Percentiles rank a stretch among this genome's conserved stretches.
These are phyloP conservation scores for Paraphoma sp. DNA, from an alignment of 2,329 filamentous ascomycete genomes.

Conservation along the genomic window DNA sequence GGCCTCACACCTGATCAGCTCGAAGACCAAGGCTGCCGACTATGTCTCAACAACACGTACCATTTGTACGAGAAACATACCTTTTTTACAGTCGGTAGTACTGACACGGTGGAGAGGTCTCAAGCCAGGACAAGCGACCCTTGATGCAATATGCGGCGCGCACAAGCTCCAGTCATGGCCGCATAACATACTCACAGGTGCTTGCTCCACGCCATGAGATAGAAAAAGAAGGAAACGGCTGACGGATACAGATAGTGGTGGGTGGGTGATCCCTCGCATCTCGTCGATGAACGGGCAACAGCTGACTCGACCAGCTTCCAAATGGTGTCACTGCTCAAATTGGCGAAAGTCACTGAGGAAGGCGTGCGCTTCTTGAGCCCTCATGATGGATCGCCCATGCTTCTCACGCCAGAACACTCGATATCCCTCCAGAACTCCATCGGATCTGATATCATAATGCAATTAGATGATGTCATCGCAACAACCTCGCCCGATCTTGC, in stretches of 20 bases:
- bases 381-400: conserved; percentile 94
- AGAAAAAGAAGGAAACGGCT: conserved; percentile 17
- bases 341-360: conserved; percentile 93
- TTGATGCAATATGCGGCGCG: conserved; percentile 87
- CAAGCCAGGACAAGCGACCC: conserved; percentile 88
- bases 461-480: conserved; percentile 96
- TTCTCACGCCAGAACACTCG: conserved; percentile 96
- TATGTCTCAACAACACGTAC: conserved; percentile 98
- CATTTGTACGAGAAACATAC: conserved; percentile 64
- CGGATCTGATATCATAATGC: conserved; percentile 99
- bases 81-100: not conserved
- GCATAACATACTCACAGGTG: conserved; percentile 85
- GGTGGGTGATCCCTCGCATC: conserved; percentile 44
- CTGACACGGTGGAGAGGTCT: conserved; percentile 64
- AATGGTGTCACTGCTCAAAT: conserved; percentile 95
- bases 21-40: conserved; percentile 83
- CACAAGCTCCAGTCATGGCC: conserved; percentile 96
- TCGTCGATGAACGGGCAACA: conserved; percentile 15
- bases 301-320: conserved; percentile 74
- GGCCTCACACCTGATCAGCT: conserved; percentile 91
- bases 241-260: conserved; percentile 53
- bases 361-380: conserved; percentile 96
- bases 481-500: conserved; percentile 89
- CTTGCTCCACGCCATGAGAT: conserved; percentile 9
- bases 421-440: conserved; percentile 96